Conservation (phyloP, 495 filamentous ascomycete genomes). For the Xylaria bambusicola region DNA sequence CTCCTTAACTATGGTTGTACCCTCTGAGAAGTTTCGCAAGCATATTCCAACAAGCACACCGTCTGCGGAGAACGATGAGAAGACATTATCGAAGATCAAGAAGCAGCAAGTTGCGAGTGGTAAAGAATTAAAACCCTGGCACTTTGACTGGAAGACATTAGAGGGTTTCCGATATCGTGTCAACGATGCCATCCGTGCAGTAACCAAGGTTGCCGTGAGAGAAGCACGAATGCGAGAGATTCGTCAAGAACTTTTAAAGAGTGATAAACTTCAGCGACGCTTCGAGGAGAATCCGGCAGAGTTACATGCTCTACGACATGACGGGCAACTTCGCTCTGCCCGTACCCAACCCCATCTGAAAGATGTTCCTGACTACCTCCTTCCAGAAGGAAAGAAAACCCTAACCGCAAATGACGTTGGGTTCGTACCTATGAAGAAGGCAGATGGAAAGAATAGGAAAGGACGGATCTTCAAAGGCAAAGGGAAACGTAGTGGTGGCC, state of each 20-base stretch:
- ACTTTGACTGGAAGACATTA: conserved; percentile 91
- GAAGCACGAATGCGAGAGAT: conserved; percentile 89
- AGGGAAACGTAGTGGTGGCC: conserved; percentile 47
- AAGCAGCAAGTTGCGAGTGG: conserved; percentile 71
- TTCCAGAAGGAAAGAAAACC: conserved; percentile 77
- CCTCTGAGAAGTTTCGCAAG: conserved; percentile 75
- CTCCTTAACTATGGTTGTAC: conserved; percentile 91
- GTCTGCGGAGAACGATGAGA: conserved; percentile 78
- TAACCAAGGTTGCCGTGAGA: conserved; percentile 65
- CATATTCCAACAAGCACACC: conserved; percentile 81
- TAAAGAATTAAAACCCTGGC: conserved; percentile 80
- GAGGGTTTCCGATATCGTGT: conserved; percentile 94
- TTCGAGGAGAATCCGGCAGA: conserved; percentile 97
- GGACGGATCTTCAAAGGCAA: conserved; percentile 63
- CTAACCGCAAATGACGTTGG: conserved; percentile 62
- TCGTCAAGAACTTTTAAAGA: conserved; percentile 83
- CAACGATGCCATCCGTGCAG: conserved; percentile 66
- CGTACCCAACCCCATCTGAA: conserved; percentile 86
- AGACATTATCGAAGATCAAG: conserved; percentile 71
- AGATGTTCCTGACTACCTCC: conserved; percentile 92
- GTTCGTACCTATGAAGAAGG: conserved; percentile 76
- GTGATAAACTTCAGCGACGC: conserved; percentile 89
- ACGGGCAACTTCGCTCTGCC: conserved; percentile 78
- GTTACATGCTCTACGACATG: conserved; percentile 82
- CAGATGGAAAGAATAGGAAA: conserved; percentile 65